Conservation (phyloP, 225 moss, liverwort and hornwort genomes). For the Pseudisothecium myosuroides region DNA sequence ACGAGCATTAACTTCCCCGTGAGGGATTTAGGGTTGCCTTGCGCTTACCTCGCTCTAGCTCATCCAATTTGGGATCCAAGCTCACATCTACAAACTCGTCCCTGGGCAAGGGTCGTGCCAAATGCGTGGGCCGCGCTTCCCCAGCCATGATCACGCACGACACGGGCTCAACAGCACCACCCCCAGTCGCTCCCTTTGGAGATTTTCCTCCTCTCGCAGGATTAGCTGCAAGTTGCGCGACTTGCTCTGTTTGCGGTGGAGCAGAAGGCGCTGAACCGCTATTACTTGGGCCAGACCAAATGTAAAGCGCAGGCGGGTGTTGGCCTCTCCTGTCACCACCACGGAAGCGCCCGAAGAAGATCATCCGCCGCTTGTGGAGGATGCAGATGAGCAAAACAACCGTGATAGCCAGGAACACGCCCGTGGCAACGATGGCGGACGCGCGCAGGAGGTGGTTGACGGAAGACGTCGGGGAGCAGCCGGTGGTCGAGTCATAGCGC, state of each 20-base stretch:
- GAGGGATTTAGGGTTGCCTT: slow-evolving; percentile 1
- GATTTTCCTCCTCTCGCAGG: neutral
- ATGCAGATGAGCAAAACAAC: slow-evolving; percentile 22
- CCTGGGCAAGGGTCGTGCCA: slow-evolving; percentile 11
- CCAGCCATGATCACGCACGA: slow-evolving; percentile 53
- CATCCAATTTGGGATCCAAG: slow-evolving; percentile 6
- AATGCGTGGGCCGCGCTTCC: slow-evolving; percentile 20
- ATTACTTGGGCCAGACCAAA: slow-evolving; percentile 1
- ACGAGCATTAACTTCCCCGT: neutral
- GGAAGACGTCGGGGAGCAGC: neutral
- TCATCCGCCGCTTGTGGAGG: slow-evolving; percentile 16
- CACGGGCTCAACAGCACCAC: neutral
- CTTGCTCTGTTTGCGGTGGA: neutral
- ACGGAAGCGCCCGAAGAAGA: neutral
- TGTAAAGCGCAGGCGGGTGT: neutral
- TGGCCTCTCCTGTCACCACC: neutral
- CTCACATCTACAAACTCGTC: slow-evolving; percentile 7
- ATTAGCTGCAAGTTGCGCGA: neutral
- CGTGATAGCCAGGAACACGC: slow-evolving; percentile 15
- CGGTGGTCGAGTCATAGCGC: neutral
- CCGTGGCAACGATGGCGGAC: slow-evolving; percentile 20
- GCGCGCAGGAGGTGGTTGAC: slow-evolving; percentile 13
- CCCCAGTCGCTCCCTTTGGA: neutral
- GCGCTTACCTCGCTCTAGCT: slow-evolving; percentile 25
- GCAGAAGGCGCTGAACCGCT: neutral